A percentile compares a stretch with the other conserved stretches of the same genome.
These are phyloP conservation scores for Conticribra guillardii DNA, from an alignment of 108 stramenopile species.

Conservation along the genomic window DNA sequence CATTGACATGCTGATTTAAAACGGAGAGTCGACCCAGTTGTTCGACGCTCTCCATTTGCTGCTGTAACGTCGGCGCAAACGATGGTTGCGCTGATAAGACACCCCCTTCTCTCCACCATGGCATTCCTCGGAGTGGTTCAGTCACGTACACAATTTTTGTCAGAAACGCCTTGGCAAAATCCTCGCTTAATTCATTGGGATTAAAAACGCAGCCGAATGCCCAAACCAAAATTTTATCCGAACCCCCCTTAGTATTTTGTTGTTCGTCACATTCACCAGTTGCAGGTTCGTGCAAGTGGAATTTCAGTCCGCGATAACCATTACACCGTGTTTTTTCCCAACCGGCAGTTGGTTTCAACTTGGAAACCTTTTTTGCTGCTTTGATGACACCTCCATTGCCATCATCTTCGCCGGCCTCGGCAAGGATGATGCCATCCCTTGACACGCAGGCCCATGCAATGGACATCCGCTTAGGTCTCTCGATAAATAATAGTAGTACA, in stretches of 20 bases:
- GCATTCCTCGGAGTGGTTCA: constrained; percentile 49
- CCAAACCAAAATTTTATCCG: constrained; percentile 54
- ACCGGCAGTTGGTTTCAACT: constrained; percentile 67
- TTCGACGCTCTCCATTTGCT: constrained; percentile 72
- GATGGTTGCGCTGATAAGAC: constrained; percentile 53
- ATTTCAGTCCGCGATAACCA: constrained; percentile 53
- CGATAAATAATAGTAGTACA: neutral
- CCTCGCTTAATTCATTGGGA: constrained; percentile 28
- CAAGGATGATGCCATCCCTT: constrained; percentile 61
- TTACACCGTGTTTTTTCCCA: constrained; percentile 55
- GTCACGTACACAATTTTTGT: constrained; percentile 70
- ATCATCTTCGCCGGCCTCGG: constrained; percentile 66
- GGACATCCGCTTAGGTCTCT: constrained; percentile 4
- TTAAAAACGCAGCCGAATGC: constrained; percentile 64
- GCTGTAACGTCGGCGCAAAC: constrained; percentile 71
- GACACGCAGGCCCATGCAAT: constrained; percentile 58
- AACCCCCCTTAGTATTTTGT: constrained; percentile 12
- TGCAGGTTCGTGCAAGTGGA: constrained; percentile 62
- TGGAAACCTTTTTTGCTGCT: constrained; percentile 51
- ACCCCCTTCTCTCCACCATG: constrained; percentile 57
- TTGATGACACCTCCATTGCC: constrained; percentile 42
- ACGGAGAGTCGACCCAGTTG: constrained; percentile 50
- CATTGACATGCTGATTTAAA: constrained; percentile 55
- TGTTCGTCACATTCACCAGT: constrained; percentile 1
- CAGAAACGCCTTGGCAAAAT: constrained; percentile 59